A percentile compares a stretch with the other conserved stretches of the same genome.
These are phyloP conservation scores for Tricholoma hemisulphureum DNA, from an alignment of 768 basidiomycete genomes.

Conservation along the genomic window DNA sequence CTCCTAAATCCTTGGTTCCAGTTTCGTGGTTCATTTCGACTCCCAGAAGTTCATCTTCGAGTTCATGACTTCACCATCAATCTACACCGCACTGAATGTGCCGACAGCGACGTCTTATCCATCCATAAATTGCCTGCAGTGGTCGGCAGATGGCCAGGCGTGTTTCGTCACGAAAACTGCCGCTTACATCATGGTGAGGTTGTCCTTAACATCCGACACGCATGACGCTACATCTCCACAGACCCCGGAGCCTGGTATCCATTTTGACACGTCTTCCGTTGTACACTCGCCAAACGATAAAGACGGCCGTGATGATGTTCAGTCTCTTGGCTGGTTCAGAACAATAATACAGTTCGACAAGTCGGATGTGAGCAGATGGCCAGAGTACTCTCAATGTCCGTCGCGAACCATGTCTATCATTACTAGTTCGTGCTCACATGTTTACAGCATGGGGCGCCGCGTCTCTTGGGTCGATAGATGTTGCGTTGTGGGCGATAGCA, in stretches of 20 bases:
- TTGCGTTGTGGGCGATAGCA: constrained; percentile 52
- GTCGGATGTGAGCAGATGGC: constrained; percentile 40
- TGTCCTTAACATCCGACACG: background rate
- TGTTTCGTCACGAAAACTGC: constrained; percentile 64
- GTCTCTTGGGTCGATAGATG: constrained; percentile 73
- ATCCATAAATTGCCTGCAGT: constrained; percentile 60
- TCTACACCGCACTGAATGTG: constrained; percentile 55
- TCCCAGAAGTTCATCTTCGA: no score
- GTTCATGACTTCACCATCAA: constrained; percentile 8
- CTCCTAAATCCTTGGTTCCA: background rate
- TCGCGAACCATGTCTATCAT: background rate
- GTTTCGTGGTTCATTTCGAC: no score
- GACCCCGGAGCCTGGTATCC: constrained; percentile 77
- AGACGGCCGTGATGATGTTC: constrained; percentile 28
- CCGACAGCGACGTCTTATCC: constrained; percentile 61
- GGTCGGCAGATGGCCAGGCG: constrained; percentile 74
- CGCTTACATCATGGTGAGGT: constrained; percentile 64
- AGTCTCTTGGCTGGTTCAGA: constrained; percentile 62
- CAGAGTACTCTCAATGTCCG: constrained; percentile 49
- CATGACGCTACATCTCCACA: constrained; percentile 21
- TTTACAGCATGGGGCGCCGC: constrained; percentile 65
- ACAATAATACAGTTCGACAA: constrained; percentile 68
- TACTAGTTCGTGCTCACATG: background rate
- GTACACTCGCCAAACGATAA: constrained; percentile 40
- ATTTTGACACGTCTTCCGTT: constrained; percentile 55